Percentiles rank a stretch among this genome's conserved stretches.
phyloP scores from a whole-genome alignment of 2,329 filamentous ascomycete species.

The Aspergillus texensis region DNA sequence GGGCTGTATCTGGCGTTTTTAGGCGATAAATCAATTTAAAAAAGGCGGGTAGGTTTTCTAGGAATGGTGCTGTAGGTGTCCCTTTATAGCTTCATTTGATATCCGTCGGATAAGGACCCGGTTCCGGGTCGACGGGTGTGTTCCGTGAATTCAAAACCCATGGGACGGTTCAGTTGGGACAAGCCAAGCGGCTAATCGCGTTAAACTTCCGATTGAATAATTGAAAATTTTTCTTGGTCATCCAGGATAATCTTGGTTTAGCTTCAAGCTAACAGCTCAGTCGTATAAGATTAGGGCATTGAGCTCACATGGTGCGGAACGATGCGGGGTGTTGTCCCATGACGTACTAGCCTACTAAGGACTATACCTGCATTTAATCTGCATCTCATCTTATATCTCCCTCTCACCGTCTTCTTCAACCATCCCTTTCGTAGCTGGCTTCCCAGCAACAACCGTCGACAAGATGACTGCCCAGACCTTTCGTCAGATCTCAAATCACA shows the following conservation, averaged over 20 bases:
- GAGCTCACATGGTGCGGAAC: neutral
- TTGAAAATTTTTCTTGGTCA: neutral
- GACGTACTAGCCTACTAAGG: neutral
- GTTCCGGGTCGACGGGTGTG: neutral
- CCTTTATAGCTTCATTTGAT: neutral
- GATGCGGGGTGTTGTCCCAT: neutral
- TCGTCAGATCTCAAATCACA: constrained; percentile 46
- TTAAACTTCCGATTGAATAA: neutral
- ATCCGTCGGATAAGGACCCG: constrained; percentile 7
- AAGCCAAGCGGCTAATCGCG: neutral
- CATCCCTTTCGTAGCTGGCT: neutral
- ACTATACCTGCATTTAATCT: neutral
- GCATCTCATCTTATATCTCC: too few species aligned
- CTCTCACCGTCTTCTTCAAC: neutral
- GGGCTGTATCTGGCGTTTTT: neutral
- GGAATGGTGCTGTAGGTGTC: neutral
- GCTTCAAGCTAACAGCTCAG: neutral
- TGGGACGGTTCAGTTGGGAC: neutral
- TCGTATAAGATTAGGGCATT: neutral
- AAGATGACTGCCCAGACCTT: constrained; percentile 31
- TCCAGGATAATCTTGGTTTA: neutral
- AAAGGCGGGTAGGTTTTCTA: neutral
- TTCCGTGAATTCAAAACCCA: neutral
- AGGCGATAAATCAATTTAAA: neutral
- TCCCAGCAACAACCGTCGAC: neutral